A percentile compares a stretch with the other conserved stretches of the same genome.
phyloP scores from a whole-genome alignment of 331 rosid genomes.

The Phaseolus coccineus region DNA sequence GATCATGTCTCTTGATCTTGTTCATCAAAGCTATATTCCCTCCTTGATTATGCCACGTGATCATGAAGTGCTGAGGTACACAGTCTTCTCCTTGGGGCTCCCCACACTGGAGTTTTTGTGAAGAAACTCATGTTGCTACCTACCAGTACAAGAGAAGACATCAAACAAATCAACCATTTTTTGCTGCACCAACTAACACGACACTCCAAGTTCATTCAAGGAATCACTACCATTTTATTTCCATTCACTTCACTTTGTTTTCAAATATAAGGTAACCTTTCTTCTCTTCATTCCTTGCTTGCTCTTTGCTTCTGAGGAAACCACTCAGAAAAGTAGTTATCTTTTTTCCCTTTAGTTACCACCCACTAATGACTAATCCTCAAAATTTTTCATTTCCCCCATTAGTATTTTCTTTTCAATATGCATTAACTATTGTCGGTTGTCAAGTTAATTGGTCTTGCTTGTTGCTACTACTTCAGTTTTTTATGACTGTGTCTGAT shows the following conservation, averaged over 20 bases:
- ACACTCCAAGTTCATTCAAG: constrained; percentile 14
- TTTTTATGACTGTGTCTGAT: constrained; percentile 12
- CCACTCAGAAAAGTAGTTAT: background rate
- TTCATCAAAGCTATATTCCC: background rate
- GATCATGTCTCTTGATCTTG: constrained; percentile 1
- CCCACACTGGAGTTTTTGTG: background rate
- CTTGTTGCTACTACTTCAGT: background rate
- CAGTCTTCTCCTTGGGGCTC: background rate
- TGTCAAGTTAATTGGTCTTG: constrained; percentile 1
- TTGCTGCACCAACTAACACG: constrained; percentile 34
- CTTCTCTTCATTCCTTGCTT: background rate
- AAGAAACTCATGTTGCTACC: background rate
- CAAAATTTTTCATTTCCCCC: background rate
- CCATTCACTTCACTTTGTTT: background rate
- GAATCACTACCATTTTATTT: background rate
- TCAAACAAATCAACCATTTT: constrained; percentile 5
- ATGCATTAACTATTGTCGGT: background rate
- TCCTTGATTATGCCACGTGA: constrained; percentile 26
- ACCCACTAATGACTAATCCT: background rate
- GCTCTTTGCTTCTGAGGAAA: constrained; percentile 16
- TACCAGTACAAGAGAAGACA: constrained; percentile 16
- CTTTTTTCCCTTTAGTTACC: background rate
- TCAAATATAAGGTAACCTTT: constrained; percentile 35
- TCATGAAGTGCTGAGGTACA: background rate
- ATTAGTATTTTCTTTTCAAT: background rate